Conservation (phyloP, 768 basidiomycete species). For the Neoboletus subvelutipes region DNA sequence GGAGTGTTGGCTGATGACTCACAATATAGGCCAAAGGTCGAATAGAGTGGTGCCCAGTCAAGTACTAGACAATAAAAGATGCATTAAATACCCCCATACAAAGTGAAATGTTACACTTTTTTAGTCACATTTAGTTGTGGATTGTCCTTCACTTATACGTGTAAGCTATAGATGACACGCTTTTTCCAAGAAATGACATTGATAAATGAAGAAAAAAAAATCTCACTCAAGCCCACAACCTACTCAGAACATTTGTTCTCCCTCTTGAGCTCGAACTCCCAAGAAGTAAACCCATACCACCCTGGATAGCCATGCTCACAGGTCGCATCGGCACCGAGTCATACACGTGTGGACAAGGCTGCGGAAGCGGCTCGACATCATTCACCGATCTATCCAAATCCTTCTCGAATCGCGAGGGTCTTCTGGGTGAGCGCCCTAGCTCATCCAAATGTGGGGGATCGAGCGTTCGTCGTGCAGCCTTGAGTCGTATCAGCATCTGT, state of each 20-base stretch:
- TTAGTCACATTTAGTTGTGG: too few relatives aligned
- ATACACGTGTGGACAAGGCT: conserved; percentile 78
- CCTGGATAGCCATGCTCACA: conserved; percentile 72
- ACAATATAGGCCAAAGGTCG: too few relatives aligned
- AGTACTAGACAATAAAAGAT: too few relatives aligned
- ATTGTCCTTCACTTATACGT: not conserved
- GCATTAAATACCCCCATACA: not conserved
- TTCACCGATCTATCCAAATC: conserved; percentile 58
- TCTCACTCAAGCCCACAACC: conserved; percentile 47
- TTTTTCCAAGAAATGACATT: not conserved
- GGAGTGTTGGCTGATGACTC: too few relatives aligned
- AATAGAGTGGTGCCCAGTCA: too few relatives aligned
- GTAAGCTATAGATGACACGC: not conserved
- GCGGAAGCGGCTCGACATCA: conserved; percentile 49
- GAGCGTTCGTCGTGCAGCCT: conserved; percentile 53
- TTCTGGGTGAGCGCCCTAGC: conserved; percentile 50
- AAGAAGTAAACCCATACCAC: conserved; percentile 65
- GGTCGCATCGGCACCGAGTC: conserved; percentile 75
- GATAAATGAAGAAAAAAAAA: not conserved
- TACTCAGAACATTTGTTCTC: conserved; percentile 57
- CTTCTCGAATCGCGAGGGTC: conserved; percentile 74
- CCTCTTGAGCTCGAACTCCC: conserved; percentile 36
- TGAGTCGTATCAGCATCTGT: conserved; percentile 62
- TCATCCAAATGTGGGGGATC: conserved; percentile 48
- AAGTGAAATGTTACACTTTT: not conserved